Evolutionary conservation across 352 stramenopile genomes (phyloP), one percentile per base, ranked within the genome.

Genomic region (Phytophthora cryptogea): DNA sequence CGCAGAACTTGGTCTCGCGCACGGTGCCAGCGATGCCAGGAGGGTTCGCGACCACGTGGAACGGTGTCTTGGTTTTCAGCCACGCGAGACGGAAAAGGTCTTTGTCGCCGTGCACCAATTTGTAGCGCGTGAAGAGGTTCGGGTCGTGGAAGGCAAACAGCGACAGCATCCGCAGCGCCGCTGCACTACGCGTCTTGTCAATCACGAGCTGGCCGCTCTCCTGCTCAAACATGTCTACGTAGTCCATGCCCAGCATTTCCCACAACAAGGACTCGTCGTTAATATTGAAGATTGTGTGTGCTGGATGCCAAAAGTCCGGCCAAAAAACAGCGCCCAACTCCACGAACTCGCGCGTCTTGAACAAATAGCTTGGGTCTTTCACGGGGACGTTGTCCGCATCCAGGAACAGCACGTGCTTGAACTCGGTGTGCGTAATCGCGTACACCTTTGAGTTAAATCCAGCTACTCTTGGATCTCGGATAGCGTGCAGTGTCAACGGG

Each of bases 261-360:
- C 74, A 85, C 14, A 87, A 27, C 35, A 86, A 47, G 30, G 69
- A 82, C 6, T 68, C 30, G 8, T 69, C 69, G 49, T 81, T 59
- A 36, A 88, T 77, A 43, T 84, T 83, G 53, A 88, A 88, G 41
- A 86, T 85, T 8, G 75, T 83, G 58, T 86, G 63, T 2, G 32
- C 31, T 27, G 62, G 55, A 51, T 70, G 62, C 62, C 62, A 70
- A 47, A 65, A 66, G 8, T 89, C 76, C 1, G 76, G 79, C 79
- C 79, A 89, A 28, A 89, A 87, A 10, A 89, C 14, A 13, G 79
- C 72, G 8, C 76, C 79, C 0, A 44, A 63, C 28, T 70, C 30
- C 27, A 55, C 28, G 33, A 79, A 86, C 42, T 77, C 70, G 0
- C 26, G 51, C 5, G 54, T 56, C 5, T 74, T 44, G 67, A 86